These are phyloP conservation scores for Carpinus fangiana DNA, from an alignment of 306 rosid genomes.

Conservation along the genomic window DNA sequence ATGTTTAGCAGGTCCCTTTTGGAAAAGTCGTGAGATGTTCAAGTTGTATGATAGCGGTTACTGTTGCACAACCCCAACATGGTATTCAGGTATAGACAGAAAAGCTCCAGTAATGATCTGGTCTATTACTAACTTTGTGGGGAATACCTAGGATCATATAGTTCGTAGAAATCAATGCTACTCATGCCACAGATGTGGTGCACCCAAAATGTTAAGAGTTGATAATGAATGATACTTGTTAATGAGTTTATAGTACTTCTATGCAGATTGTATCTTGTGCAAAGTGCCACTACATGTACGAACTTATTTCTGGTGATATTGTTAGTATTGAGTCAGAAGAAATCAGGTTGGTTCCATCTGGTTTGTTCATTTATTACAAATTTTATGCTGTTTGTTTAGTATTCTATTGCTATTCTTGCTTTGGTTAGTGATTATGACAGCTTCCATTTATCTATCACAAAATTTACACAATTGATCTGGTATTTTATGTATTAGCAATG, in stretches of 20 bases:
- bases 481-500: neutral
- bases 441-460: neutral
- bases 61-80: constrained; percentile 95
- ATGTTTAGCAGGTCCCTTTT: constrained; percentile 69
- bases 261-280: constrained; percentile 91
- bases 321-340: constrained; percentile 84
- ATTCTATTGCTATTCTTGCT: neutral
- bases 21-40: constrained; percentile 96
- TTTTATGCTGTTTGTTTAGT: neutral
- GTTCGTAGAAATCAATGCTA: neutral
- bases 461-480: neutral
- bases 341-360: constrained; percentile 68
- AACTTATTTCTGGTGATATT: constrained; percentile 85
- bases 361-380: constrained; percentile 6
- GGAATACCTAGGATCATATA: neutral
- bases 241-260: constrained; percentile 3
- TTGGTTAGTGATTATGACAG: neutral
- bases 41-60: constrained; percentile 75
- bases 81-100: constrained; percentile 77
- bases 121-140: neutral
- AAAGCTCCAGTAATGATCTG: neutral
- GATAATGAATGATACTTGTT: neutral
- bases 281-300: constrained; percentile 86
- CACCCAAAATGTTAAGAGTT: neutral
- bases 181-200: neutral